Base-by-base conservation (phyloP, 306 rosid species). In the Trichosanthes truncata region DNA sequence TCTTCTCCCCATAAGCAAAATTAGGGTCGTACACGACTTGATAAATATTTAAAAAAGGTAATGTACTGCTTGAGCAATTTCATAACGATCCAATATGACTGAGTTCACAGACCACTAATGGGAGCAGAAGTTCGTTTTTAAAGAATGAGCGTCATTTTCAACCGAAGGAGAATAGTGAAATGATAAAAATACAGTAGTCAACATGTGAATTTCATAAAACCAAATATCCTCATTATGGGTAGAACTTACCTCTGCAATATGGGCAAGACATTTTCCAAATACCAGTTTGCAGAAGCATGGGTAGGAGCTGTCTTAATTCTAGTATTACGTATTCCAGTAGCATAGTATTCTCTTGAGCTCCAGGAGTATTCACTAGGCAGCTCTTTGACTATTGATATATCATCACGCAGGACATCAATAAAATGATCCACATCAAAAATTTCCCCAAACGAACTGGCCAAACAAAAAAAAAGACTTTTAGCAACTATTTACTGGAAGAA, bases 391-490 rank as follows among this genome's bases (percentile, higher is more conserved):
- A 95, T 84, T 63, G 91, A 84, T 81, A 95, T 69, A 79, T 95
- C 99, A 83, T 90, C 85, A 63, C 83, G 90, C 78, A 95, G 84
- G 81, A 75, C 91, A 80, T 93, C 87, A 78, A 93, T 88, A 86
- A 95, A 95, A 85, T 88, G 97, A 90, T 91, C 97, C 86, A 88
- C 88, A 40, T 93, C 96, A 91, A 93, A 95, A 84, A 93, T 95
- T 68, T 95, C 97, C 79, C 67, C 85, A 83, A 95, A 95, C 63
- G 94, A 86, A 88, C 99, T 93, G 93, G 83, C 81, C 52, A 81
- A 68, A 61, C 71, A 80, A 78, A 76, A 3, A 67, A 20, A n/a
- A n/a, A n/a, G n/a, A 80, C 74, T 65, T 78, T 57, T 4, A 20
- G 33, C 76, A 78, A 69, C 18, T 57, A 17, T 7, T 56, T 57